Base-by-base conservation (phyloP, 495 filamentous ascomycete genomes). In the Podospora sp. region DNA sequence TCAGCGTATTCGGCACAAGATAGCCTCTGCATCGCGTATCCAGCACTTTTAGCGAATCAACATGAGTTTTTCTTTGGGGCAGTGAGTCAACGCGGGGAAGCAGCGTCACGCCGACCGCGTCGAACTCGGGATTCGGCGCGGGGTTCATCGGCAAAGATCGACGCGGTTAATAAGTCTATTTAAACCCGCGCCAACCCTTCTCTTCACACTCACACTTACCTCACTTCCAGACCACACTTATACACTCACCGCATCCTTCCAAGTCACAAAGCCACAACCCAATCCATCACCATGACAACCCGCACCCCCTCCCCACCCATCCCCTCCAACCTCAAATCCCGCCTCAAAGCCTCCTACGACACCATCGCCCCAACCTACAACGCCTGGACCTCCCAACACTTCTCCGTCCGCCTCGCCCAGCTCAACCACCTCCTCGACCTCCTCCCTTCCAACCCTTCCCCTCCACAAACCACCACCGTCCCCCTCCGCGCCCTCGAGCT, bases 341-440 rank as follows among this genome's bases (percentile, higher is more conserved):
- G 78, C 59, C 33, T 79, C 64, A 70, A 74, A 58, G 61, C 60
- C 24, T 77, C 77, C 12, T 80, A 80, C 65, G 78, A 79, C 58
- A 63, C 71, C 20, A 76, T 78, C 29, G 75, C 77, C 6, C 21
- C 66, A 0, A 33, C 27, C n/a, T 76, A 78, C 72, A 78, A 73
- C 65, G 63, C 35, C 26, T 78, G 77, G 74, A 75, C 77, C 2
- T 21, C 51, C 2, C 18, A 40, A 4, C 67, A 78, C 51, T 65
- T 50, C 18, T 49, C 62, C 12, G 22, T 62, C 18, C 74, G 76
- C 24, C 18, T 72, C 14, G 3, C 21, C 1, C 77, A 77, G 40
- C 62, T 75, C 6, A 58, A 67, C 20, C 68, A 71, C 52, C 71
- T 76, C 0, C 65, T 79, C 35, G 29, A 62, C 18, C 52, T 67